Evolutionary conservation across 768 basidiomycete genomes (phyloP), one percentile per base, ranked within the genome.

Genomic region (Termitomyces sp.): DNA sequence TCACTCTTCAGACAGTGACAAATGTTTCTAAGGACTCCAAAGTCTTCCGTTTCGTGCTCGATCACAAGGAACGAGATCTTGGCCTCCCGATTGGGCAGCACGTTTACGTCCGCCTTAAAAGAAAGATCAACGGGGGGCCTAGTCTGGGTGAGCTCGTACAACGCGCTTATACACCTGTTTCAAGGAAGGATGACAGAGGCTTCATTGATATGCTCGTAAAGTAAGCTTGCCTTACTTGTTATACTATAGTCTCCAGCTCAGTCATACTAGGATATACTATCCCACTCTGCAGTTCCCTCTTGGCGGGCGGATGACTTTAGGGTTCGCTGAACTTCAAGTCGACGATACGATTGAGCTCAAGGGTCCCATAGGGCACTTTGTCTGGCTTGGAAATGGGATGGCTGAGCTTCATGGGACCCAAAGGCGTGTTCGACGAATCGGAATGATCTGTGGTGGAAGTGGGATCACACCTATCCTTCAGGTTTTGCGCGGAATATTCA

Each of bases 81-180:
- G 85, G 85, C 9, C 69, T 86, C 26, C 80, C 80, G 0, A 72
- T 77, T n/a, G 84, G 85, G 4, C 82, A 85, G 53, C 85, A 86
- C 60, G 76, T 85, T 46, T 82, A 80, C 60, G 75, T 80, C 6
- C 76, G 84, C 1, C 65, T 85, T 14, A 65, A 67, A 28, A 65
- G 74, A 46, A 78, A 79, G 41, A 50, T 52, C 1, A 49, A 36
- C 10, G 60, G 56, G 4, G 67, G 66, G 45, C 56, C 57, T 4
- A 66, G 53, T 35, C 24, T 55, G 40, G 64, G 67, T 28, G 76
- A 83, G 50, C 45, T 81, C 11, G 75, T 85, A 0, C 83, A 83
- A 58, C 72, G 84, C 14, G 80, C 83, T 0, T 87, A 85, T 58
- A 86, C 84, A 0, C 84, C 84, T 0, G 72, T 85, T n/a, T 83